Evolutionary conservation across 176 grass and related monocot genomes (phyloP).

Genomic region (Olyra latifolia): DNA sequence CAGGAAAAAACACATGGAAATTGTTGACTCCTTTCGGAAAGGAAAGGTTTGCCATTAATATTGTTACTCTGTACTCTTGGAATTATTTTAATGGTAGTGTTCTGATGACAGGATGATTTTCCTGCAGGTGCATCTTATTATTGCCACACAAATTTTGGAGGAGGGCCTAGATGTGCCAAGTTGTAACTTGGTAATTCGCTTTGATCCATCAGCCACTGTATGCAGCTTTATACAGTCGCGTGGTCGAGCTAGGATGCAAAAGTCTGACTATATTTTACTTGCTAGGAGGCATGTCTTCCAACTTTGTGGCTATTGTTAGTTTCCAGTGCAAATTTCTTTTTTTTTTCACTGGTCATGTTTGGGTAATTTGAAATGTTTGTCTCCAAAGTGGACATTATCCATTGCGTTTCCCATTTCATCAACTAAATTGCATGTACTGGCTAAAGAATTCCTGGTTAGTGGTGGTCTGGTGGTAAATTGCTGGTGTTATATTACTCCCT

Average conservation of each 20-base stretch:
- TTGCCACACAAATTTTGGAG: conserved; percentile 77
- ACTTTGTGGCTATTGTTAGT: not conserved
- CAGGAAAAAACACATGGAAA: conserved; percentile 57
- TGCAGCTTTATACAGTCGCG: conserved; percentile 89
- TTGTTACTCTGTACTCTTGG: not conserved
- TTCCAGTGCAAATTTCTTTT: conserved; percentile 7
- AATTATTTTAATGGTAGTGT: not conserved
- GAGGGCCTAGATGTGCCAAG: conserved; percentile 83
- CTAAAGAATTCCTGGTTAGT: not conserved
- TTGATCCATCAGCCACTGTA: conserved; percentile 65
- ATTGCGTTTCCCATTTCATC: not conserved
- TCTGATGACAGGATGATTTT: conserved; percentile 28
- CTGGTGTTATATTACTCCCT: not conserved
- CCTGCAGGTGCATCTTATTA: conserved; percentile 76
- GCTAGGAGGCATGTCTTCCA: conserved; percentile 46
- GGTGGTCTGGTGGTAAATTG: not conserved
- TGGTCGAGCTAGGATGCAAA: conserved; percentile 72
- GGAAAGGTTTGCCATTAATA: conserved; percentile 50
- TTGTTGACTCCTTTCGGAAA: conserved; percentile 56
- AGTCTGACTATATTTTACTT: conserved; percentile 73
- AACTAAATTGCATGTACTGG: not conserved
- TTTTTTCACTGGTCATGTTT: conserved; percentile 1
- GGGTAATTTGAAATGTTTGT: not conserved
- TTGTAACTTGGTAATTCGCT: conserved; percentile 81
- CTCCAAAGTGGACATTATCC: conserved; percentile 1